Base-by-base conservation (phyloP, 441 rosid species). In the Viola pubescens region DNA sequence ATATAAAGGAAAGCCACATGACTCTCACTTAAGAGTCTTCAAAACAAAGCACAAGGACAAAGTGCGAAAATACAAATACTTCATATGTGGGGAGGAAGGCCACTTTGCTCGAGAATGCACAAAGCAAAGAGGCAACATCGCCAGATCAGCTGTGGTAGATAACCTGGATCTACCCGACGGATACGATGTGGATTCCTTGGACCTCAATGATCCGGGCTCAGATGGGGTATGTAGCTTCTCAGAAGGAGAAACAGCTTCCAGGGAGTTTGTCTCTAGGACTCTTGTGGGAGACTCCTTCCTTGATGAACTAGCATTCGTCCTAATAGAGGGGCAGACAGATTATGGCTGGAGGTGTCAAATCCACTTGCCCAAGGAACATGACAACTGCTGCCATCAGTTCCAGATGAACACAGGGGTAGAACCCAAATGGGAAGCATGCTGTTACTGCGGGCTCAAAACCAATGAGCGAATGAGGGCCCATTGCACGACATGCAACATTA, bases 1-100 rank as follows among this genome's bases (percentile, higher is more conserved):
- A 2, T 50, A 50, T 37, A 50, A 50, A 50, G 53, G 53, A 14
- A 50, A 50, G 7, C 53, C 53, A 3, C 53, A 50, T 50, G 26
- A 50, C 3, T 2, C 34, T 3, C 53, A 50, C 7, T 5, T 50
- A 1, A n/a, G 26, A 2, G 53, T 50, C 4, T 50, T 50, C 34
- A 50, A 50, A 14, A 1, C 7, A 0, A 50, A 50, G 8, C 7
- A 50, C 3, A 45, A 45, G 10, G 48, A n/a, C 7, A 3, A n/a
- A 3, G 48, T 45, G 2, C 3, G 48, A 3, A 45, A 50, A 50
- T 13, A 37, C 4, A 50, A 50, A 13, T 50, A 37, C 34, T 50
- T 10, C 8, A 13, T 50, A 10, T 50, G 53, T 50, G 53, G 53
- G 4, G 14, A 50, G 4, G 53, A 50, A 14, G 53, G 53, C 1